Evolutionary conservation across 2,329 filamentous ascomycete genomes (phyloP), one percentile per base, ranked within the genome.

Genomic region (Pseudonectria foliicola): DNA sequence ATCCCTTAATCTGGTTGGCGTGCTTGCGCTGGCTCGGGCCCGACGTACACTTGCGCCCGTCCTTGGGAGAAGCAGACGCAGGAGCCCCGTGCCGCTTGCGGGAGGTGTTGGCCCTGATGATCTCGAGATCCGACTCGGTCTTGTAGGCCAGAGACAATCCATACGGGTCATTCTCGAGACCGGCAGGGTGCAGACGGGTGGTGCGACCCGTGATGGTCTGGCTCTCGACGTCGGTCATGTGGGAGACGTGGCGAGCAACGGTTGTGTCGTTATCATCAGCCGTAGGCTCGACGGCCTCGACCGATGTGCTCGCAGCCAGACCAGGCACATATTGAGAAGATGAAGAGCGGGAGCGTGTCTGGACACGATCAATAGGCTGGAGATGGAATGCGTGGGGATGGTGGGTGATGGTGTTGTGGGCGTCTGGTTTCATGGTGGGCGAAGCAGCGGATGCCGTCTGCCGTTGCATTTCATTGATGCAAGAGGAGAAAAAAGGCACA

Each of bases 31-130:
- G 18, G 18, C 18, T 21, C 5, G 18, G 18, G 18, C 18, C 18
- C 18, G 18, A 21, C 18, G 18, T 61, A 25, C 48, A 38, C 35
- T 51, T 57, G 15, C 54, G 51, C 7, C 48, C 47, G 3, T 46
- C 29, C 21, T 44, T 46, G 14, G 37, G 31, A 27, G 43, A 45
- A 10, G 42, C 34, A 35, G 48, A 42, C n/a, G 44, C 49, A 32
- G 35, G 34, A 26, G 38, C 44, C 6, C 66, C 70, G 52, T 73
- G 71, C 33, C 85, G 80, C 64, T 89, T 90, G 43, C 81, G 77
- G 7, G 83, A 84, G 2, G 79, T 84, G 56, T 93, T 94, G 38
- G 87, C 82, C 43, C 78, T 77, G 58, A 94, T 90, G 49, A 75
- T 69, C 25, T 80, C 74, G 44, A 95, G 77, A 57, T 95, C 85